Evolutionary conservation across 2,329 filamentous ascomycete species (phyloP), one percentile per base, ranked within the genome.

Genomic region (Neofusicoccum umdonicola): DNA sequence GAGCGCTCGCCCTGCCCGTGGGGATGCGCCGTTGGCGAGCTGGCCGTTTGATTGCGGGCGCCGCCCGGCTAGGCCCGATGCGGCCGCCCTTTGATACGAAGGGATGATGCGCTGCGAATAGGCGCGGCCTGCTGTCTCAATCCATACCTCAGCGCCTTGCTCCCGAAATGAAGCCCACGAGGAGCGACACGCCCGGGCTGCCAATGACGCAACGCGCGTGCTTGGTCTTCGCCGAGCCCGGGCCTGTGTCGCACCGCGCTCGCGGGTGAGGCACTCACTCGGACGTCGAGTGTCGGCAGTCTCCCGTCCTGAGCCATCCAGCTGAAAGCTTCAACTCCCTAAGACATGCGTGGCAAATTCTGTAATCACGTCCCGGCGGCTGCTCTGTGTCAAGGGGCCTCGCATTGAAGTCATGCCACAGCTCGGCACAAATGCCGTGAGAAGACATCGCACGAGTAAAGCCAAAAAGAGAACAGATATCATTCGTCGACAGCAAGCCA

Each of bases 21-120:
- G 52, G 52, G 52, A 41, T 39, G 37, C 13, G 31, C 37, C 35
- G 15, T 17, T 44, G 41, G 41, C 41, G 41, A 42, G 19, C 39
- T 19, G 51, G 31, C 19, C 56, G 56, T 60, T 60, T 60, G 56
- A 60, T 60, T 60, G 42, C 56, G 41, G 13, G 31, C n/a, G 4
- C 15, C 11, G 41, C 41, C 9, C 3, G 13, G 41, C 56, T 47
- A 47, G 22, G 22, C 56, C 56, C 56, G 56, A 60, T 47, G 15
- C 31, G 56, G 56, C 56, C 42, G 12, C 27, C 22, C n/a, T 47
- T 60, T 60, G 56, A 60, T 60, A 60, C 56, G 42, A 48, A 58
- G 17, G 56, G 56, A 45, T 39, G 56, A n/a, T 39, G n/a, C 17
- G 42, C 50, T 52, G 27, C 50, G 27, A 37, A 37, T 52, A 50